Base-by-base conservation (phyloP, 345 rosid genomes). In the Bruguiera parviflora region DNA sequence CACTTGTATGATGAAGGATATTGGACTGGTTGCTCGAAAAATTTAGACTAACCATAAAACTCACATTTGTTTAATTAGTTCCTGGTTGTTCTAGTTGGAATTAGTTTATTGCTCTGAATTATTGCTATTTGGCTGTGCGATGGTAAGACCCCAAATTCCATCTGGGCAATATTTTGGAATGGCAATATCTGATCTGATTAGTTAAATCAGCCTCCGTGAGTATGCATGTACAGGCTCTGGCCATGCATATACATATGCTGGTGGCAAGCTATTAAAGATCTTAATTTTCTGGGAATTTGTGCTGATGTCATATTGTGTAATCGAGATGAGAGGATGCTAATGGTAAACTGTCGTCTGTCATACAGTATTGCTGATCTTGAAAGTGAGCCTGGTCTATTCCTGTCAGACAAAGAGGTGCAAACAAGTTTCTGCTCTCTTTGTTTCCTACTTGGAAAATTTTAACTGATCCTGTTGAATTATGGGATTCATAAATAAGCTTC, bases 331-430 rank as follows among this genome's bases (percentile, higher is more conserved):
- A 29, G 21, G 46, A 37, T 18, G n/a, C 25, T 57, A 62, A 61
- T 58, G 52, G 9, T 43, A 35, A 55, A n/a, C 29, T 69, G 77
- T 21, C 22, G 68, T 16, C 15, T 67, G 32, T 31, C 29, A 51
- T 77, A 79, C 92, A 91, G 97, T 77, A 85, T 79, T 73, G 92
- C 88, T 6, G 90, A 88, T 65, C 97, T 94, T 2, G 98, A 94
- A 79, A 91, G 96, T 61, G 89, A 91, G 77, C 90, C 96, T 1
- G 98, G 97, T 47, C 78, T 94, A 16, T 83, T 94, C 67, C n/a
- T 88, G 68, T 72, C 85, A 28, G 73, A 88, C 81, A 94, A 76
- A 81, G 92, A 89, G 98, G 98, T 93, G 66, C 67, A 25, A 8
- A 37, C 65, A 25, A n/a, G 18, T 59, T 7, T 74, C 66, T 46